Base-by-base conservation (phyloP, 495 filamentous ascomycete species). In the Penicillium ochrochloron region DNA sequence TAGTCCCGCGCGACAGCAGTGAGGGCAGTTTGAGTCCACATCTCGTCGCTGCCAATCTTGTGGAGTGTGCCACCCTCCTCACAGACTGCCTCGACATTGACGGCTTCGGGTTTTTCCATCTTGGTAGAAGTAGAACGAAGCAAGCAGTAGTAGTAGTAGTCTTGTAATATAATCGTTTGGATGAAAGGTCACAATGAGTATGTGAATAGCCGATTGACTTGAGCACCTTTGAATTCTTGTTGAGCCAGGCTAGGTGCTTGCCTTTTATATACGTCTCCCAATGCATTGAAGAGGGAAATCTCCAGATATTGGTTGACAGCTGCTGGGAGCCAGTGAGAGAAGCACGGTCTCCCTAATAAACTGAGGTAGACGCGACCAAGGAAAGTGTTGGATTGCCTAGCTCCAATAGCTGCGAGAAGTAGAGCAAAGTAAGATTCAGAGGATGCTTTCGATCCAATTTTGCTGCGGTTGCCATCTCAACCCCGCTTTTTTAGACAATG, bases 31-130 rank as follows among this genome's bases (percentile, higher is more conserved):
- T 25, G 44, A 10, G 44, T 48, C 44, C 44, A 48, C 44, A 48
- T 48, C 5, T 48, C 44, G 21, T 48, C 44, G 21, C 44, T 48
- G 44, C 44, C 44, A 14, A 48, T 23, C 44, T 48, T 48, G 44
- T 48, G 44, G 19, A 48, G 44, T 12, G 12, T 6, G 21, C 19
- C 44, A 25, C 44, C 21, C 44, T 48, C 19, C 21, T 48, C 44
- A 14, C 19, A 10, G 10, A 48, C 44, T 48, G 44, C 9, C 44
- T 48, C 44, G 44, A 48, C 11, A 6, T 48, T 48, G 10, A 48
- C 21, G 44, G 21, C 21, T 4, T 48, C 44, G 19, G 44, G 19
- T 25, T 48, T 48, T 12, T 48, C 44, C 44, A 48, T 48, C 3
- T 0, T 48, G 8, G 21, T 48, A 9, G 44, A 12, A 48, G 14